Percentiles rank a stretch among this genome's conserved stretches.
phyloP scores from a whole-genome alignment of 345 rosid species.

The Camelina hispida region DNA sequence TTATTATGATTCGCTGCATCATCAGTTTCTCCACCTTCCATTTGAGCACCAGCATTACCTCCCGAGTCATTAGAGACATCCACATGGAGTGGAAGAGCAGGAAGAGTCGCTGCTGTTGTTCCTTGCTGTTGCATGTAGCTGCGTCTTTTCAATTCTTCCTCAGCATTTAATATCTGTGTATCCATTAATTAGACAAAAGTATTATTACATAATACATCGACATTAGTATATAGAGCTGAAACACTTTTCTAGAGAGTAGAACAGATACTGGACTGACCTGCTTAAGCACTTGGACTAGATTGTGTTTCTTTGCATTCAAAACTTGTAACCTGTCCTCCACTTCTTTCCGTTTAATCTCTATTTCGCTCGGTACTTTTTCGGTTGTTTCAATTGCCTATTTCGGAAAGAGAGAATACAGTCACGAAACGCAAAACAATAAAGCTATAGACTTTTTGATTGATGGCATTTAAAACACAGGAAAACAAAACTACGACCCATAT shows the following conservation, averaged over 20 bases:
- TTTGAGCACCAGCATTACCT: slow-evolving; percentile 60
- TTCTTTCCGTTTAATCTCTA: slow-evolving; percentile 65
- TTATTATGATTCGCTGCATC: slow-evolving; percentile 64
- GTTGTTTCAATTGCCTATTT: slow-evolving; percentile 48
- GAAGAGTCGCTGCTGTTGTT: slow-evolving; percentile 46
- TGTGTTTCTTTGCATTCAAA: slow-evolving; percentile 86
- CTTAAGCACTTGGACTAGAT: slow-evolving; percentile 84
- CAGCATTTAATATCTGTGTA: slow-evolving; percentile 74
- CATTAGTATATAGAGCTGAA: background rate
- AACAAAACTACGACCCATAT: slow-evolving; percentile 13
- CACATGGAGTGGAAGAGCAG: slow-evolving; percentile 71
- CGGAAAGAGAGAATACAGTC: slow-evolving; percentile 3
- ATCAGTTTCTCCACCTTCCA: slow-evolving; percentile 78
- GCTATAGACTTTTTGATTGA: background rate
- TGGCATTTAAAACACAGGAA: background rate
- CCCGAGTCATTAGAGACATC: slow-evolving; percentile 72
- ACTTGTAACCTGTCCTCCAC: slow-evolving; percentile 72
- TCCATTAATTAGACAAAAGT: slow-evolving; percentile 5
- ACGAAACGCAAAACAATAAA: background rate
- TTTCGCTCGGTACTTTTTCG: slow-evolving; percentile 45
- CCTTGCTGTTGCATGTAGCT: slow-evolving; percentile 56
- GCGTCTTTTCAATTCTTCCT: slow-evolving; percentile 88
- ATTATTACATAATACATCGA: background rate
- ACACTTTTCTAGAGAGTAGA: slow-evolving; percentile 1
- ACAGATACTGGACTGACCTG: slow-evolving; percentile 54